Percentiles rank a stretch among this genome's conserved stretches.
These are phyloP conservation scores for Fusarium foetens DNA, from an alignment of 2,329 filamentous ascomycete species.

Conservation along the genomic window DNA sequence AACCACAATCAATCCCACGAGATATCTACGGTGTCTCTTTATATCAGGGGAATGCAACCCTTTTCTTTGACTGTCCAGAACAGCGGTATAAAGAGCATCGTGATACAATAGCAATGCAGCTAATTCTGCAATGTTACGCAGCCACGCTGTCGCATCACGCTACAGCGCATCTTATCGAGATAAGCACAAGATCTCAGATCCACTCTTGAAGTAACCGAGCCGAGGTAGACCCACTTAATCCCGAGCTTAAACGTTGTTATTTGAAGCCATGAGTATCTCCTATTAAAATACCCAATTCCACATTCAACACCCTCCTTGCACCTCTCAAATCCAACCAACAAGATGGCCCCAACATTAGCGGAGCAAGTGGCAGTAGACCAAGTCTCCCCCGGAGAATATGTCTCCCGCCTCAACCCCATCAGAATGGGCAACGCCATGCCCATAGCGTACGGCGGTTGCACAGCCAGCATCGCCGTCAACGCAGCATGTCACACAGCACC, in stretches of 20 bases:
- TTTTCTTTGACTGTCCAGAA: accelerated
- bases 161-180: background rate
- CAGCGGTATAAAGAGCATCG: background rate
- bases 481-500: slow-evolving; percentile 54
- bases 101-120: background rate
- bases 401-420: slow-evolving; percentile 43
- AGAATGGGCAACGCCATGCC: slow-evolving; percentile 48
- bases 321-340: accelerated
- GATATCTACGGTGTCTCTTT: accelerated
- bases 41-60: background rate
- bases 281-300: background rate
- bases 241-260: background rate
- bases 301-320: background rate
- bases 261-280: background rate
- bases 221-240: slow-evolving; percentile 10
- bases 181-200: background rate
- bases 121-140: background rate
- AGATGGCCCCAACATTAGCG: slow-evolving; percentile 26
- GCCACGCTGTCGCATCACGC: background rate
- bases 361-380: slow-evolving; percentile 41
- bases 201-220: background rate
- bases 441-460: slow-evolving; percentile 59
- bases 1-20: no score
- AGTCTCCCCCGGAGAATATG: slow-evolving; percentile 34
- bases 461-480: slow-evolving; percentile 53